Evolutionary conservation across 2,329 filamentous ascomycete genomes (phyloP).

Genomic region (Endocalyx cinctus): DNA sequence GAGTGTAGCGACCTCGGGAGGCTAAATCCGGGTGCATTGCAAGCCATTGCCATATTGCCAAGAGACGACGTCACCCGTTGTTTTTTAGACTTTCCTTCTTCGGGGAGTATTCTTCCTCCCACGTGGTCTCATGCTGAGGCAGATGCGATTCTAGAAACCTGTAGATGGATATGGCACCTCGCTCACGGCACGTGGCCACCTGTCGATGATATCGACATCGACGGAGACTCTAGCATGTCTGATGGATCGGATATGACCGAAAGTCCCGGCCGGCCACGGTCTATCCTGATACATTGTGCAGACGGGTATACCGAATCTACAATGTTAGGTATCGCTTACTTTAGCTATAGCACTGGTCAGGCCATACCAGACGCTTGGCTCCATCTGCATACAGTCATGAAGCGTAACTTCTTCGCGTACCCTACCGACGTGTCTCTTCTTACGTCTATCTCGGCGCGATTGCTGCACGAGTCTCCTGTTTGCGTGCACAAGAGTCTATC

Average conservation of each 20-base stretch:
- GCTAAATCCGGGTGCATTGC: constrained; percentile 64
- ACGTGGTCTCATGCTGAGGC: constrained; percentile 79
- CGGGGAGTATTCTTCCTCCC: constrained; percentile 84
- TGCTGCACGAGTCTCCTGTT: constrained; percentile 67
- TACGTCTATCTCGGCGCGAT: constrained; percentile 67
- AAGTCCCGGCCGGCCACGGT: constrained; percentile 46
- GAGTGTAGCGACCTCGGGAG: constrained; percentile 84
- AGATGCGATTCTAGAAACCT: constrained; percentile 79
- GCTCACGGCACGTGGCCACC: constrained; percentile 57
- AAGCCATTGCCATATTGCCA: constrained; percentile 55
- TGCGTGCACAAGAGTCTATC: constrained; percentile 43
- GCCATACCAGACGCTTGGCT: constrained; percentile 85
- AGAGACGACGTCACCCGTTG: constrained; percentile 35
- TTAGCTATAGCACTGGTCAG: constrained; percentile 82
- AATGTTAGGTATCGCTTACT: constrained; percentile 84
- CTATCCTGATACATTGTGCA: constrained; percentile 84
- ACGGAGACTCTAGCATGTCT: constrained; percentile 41
- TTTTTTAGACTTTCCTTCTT: constrained; percentile 80
- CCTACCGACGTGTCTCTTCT: constrained; percentile 82
- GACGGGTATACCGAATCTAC: constrained; percentile 97
- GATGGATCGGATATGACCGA: constrained; percentile 25
- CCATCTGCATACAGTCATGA: constrained; percentile 70
- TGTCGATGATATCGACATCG: constrained; percentile 27
- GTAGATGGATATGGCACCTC: constrained; percentile 84
- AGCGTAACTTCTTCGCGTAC: constrained; percentile 95